Conservation (phyloP, 306 rosid genomes). For the Boehmeria nivea region DNA sequence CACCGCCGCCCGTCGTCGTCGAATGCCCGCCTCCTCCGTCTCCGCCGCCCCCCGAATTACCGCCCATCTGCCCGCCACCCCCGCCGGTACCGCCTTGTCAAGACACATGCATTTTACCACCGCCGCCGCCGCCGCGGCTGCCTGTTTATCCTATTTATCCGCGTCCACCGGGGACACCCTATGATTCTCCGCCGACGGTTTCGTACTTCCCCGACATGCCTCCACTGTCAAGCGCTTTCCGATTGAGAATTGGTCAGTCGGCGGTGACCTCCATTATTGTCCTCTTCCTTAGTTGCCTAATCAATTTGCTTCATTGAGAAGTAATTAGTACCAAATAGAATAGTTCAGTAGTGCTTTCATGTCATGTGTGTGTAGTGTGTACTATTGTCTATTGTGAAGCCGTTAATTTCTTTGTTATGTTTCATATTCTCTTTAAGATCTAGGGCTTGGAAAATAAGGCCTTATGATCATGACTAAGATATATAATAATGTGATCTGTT, state of each 20-base stretch:
- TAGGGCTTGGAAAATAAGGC: too few relatives aligned
- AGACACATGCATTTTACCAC: conserved; percentile 4
- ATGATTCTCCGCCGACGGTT: conserved; percentile 22
- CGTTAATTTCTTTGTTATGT: not conserved
- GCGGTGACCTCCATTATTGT: conserved; percentile 7
- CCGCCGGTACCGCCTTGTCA: too few relatives aligned
- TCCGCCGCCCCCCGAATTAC: conserved; percentile 21
- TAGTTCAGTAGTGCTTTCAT: too few relatives aligned
- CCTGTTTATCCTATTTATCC: too few relatives aligned
- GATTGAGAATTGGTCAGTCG: conserved; percentile 2
- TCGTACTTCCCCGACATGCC: conserved; percentile 23
- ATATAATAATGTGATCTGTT: too few relatives aligned
- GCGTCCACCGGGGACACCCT: not conserved
- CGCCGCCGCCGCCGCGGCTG: not conserved
- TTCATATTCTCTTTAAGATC: not conserved
- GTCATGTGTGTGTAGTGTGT: too few relatives aligned
- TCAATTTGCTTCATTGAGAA: not conserved
- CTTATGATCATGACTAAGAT: too few relatives aligned
- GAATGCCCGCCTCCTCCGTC: conserved; percentile 20
- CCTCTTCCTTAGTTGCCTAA: not conserved
- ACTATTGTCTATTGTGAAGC: too few relatives aligned
- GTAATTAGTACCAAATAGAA: too few relatives aligned
- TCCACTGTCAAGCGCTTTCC: conserved; percentile 5
- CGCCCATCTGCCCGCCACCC: not conserved
- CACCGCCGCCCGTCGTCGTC: conserved; percentile 27